These are phyloP conservation scores for Mycena sanguinolenta DNA, from an alignment of 768 basidiomycete genomes.

Conservation along the genomic window DNA sequence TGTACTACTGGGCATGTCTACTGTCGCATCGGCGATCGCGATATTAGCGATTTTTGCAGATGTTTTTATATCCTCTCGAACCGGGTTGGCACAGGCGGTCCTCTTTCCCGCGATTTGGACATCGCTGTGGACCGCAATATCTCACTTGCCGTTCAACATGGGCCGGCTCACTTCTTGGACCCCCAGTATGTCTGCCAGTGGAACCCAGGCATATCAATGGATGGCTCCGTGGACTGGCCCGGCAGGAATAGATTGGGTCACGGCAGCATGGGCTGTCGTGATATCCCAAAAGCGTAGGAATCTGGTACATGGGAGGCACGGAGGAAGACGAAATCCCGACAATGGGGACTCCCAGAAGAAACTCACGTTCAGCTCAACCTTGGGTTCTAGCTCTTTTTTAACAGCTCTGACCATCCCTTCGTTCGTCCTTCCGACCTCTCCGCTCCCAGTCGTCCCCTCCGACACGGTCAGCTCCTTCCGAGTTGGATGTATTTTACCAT, in stretches of 20 bases:
- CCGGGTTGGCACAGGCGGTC: slow-evolving; percentile 59
- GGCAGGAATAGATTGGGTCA: slow-evolving; percentile 76
- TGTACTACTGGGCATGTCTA: slow-evolving; percentile 57
- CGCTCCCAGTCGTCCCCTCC: slow-evolving; percentile 39
- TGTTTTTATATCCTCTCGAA: slow-evolving; percentile 49
- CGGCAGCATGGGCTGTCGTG: slow-evolving; percentile 82
- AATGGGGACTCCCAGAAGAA: slow-evolving; percentile 31
- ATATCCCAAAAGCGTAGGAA: slow-evolving; percentile 66
- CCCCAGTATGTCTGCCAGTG: slow-evolving; percentile 66
- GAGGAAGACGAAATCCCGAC: slow-evolving; percentile 42
- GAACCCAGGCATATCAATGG: slow-evolving; percentile 69
- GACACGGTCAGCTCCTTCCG: slow-evolving; percentile 64
- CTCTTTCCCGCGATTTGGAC: slow-evolving; percentile 85
- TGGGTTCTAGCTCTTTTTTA: slow-evolving; percentile 57
- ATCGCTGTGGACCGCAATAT: slow-evolving; percentile 66
- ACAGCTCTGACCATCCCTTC: slow-evolving; percentile 69
- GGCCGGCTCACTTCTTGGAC: slow-evolving; percentile 83
- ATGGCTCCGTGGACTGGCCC: slow-evolving; percentile 66
- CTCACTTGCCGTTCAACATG: slow-evolving; percentile 63
- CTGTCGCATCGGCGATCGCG: slow-evolving; percentile 59
- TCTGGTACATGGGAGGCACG: slow-evolving; percentile 66
- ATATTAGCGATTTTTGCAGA: slow-evolving; percentile 55
- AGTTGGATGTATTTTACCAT: slow-evolving; percentile 79
- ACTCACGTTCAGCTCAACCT: slow-evolving; percentile 40
- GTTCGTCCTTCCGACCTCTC: slow-evolving; percentile 52